Evolutionary conservation across 139 green algal species (phyloP).

Genomic region (Ulvella scutata): DNA sequence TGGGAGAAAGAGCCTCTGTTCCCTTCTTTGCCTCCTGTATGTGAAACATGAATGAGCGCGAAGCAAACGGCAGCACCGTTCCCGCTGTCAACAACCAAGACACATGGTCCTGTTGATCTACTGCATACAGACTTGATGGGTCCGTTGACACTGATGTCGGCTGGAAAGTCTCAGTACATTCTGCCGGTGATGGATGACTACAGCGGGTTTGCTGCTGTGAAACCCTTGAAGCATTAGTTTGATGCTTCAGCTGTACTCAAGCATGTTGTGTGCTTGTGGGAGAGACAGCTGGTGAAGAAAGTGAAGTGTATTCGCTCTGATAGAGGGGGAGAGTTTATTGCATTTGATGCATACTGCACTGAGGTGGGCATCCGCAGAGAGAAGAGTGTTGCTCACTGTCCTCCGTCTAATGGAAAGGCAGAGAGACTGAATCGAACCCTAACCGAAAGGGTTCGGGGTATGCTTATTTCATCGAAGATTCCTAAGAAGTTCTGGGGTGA

Average conservation of each 20-base stretch:
- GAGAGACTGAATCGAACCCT: constrained; percentile 19
- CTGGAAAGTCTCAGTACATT: not conserved
- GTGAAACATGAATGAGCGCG: not conserved
- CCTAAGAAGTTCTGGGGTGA: not conserved
- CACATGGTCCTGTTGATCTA: not conserved
- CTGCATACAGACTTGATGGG: constrained; percentile 11
- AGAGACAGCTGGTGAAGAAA: not conserved
- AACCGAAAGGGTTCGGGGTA: not conserved
- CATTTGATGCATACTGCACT: not conserved
- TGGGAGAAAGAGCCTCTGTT: too few species aligned
- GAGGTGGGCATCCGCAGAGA: constrained; percentile 7
- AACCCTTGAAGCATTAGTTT: not conserved
- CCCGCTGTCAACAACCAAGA: not conserved
- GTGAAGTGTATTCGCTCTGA: not conserved
- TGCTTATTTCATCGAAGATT: constrained; percentile 3
- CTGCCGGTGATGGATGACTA: constrained; percentile 10
- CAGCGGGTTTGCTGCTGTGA: constrained; percentile 1
- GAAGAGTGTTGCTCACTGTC: constrained; percentile 8
- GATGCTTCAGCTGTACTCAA: not conserved
- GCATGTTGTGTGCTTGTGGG: not conserved
- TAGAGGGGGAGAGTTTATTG: not conserved
- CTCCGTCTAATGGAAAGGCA: constrained; percentile 14
- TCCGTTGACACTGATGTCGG: not conserved
- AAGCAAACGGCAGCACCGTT: not conserved
- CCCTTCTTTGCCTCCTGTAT: too few species aligned